Evolutionary conservation across 2,329 filamentous ascomycete genomes (phyloP), one percentile per base, ranked within the genome.

Genomic region (Pyrenochaeta sp.): DNA sequence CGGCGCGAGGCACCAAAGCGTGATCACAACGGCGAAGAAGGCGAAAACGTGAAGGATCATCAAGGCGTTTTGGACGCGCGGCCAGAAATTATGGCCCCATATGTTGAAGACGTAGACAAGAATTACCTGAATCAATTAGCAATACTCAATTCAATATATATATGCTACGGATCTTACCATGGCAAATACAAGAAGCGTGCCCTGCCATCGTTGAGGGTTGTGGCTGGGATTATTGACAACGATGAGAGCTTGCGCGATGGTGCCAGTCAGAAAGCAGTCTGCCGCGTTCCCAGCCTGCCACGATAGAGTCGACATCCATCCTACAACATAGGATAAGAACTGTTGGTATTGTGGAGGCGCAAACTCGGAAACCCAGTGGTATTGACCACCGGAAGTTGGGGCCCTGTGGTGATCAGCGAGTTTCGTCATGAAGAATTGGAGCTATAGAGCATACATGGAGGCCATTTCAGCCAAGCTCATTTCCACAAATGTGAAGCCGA

Each of bases 11-110:
- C 58, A 53, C 62, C 58, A 62, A 1, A 68, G 49, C 1, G 58
- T 51, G 1, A 82, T 75, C 9, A 83, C 55, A 51, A 82, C 75
- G 4, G 75, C 79, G 54, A 83, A 78, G 58, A 83, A 80, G 1
- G 81, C 81, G n/a, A 78, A 60, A n/a, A 83, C 65, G 46, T 84
- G 81, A 3, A 83, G 48, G 9, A 79, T 67, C 36, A 5, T 69
- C 50, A 32, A 58, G 47, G 12, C 31, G 14, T 55, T 45, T 46
- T 66, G 54, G 35, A 62, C 48, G 12, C 48, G 77, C 75, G 63
- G 76, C 67, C 39, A 73, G 3, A 78, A 57, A 10, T 44, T 27
- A 14, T 44, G 41, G 27, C 41, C 41, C 41, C 74, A 49, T n/a
- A 74, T 75, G 50, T 78, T 76, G 11, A 78, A 75, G 33, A 79